Conservation (phyloP, 2,329 filamentous ascomycete species). For the Proliferodiscus dingleyae region DNA sequence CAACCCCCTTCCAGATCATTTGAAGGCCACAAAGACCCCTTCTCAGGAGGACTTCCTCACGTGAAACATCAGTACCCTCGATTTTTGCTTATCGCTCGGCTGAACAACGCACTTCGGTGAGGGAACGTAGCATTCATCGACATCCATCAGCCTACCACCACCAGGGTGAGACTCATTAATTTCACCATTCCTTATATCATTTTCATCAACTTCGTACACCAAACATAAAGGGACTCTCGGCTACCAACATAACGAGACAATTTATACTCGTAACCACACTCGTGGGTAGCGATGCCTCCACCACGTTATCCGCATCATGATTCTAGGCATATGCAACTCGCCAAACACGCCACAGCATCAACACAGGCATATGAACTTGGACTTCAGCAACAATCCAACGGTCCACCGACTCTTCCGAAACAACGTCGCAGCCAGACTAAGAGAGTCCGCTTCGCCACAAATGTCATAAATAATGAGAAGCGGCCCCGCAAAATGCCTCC, state of each 20-base stretch:
- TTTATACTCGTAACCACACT: background rate
- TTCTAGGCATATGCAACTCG: background rate
- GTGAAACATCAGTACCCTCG: conserved; percentile 30
- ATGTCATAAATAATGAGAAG: conserved; percentile 14
- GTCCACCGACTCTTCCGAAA: background rate
- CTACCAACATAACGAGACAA: background rate
- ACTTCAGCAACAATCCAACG: background rate
- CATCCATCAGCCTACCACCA: conserved; percentile 19
- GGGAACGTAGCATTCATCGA: conserved; percentile 18
- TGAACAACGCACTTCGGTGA: conserved; percentile 18
- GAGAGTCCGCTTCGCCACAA: conserved; percentile 18
- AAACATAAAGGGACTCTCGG: background rate
- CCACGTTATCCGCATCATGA: background rate
- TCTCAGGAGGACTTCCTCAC: conserved; percentile 21
- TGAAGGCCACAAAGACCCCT: conserved; percentile 15
- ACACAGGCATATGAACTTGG: background rate
- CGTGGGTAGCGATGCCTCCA: background rate
- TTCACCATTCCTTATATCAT: conserved; percentile 9
- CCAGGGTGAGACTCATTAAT: conserved; percentile 17
- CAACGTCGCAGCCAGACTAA: conserved; percentile 6
- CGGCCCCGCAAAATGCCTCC: background rate
- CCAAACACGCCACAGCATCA: background rate
- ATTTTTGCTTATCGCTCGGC: conserved; percentile 25
- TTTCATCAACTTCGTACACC: conserved; percentile 15
- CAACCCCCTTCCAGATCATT: conserved; percentile 24